Evolutionary conservation across 75 land plant species (phyloP), one percentile per base, ranked within the genome.

Genomic region (Gnetum montanum): DNA sequence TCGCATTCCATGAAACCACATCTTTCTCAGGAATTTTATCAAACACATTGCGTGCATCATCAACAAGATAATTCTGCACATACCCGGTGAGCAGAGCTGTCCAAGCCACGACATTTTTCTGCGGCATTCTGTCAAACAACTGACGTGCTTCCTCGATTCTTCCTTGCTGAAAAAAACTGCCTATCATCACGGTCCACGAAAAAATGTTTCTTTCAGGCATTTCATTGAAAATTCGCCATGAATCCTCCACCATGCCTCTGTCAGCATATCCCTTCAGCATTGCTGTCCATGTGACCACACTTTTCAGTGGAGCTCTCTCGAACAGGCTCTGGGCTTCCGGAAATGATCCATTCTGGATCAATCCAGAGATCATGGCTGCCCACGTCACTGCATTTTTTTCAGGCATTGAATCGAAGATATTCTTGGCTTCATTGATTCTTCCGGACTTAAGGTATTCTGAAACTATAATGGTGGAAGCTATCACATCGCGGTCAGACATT

Each of bases 271-370:
- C 84, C 0, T 71, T 58, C 4, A 83, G 62, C 16, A 83, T 20
- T 12, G 76, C 77, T 43, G 76, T 80, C 79, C 79, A 83, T 0
- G 87, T 69, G 1, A 83, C 60, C 3, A 31, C 31, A 61, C 75
- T 76, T 53, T 53, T 69, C n/a, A 28, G 26, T 6, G 76, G 71
- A 67, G 72, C 73, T 24, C 16, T 16, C 24, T 79, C 70, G 45
- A 83, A 83, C 26, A 80, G 8, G 37, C 61, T 40, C n/a, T 63
- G 66, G 0, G 83, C 87, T 24, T 64, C 71, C 7, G 77, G 57
- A 0, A 74, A 57, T 27, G 33, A 61, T 11, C 81, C 77, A 41
- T 58, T 57, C 23, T 48, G 60, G 0, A 78, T 67, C 40, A 65
- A 74, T 7, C 64, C 81, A 0, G 69, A 70, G 23, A 73, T 60